These are phyloP conservation scores for Morella rubra DNA, from an alignment of 306 rosid species.

Conservation along the genomic window DNA sequence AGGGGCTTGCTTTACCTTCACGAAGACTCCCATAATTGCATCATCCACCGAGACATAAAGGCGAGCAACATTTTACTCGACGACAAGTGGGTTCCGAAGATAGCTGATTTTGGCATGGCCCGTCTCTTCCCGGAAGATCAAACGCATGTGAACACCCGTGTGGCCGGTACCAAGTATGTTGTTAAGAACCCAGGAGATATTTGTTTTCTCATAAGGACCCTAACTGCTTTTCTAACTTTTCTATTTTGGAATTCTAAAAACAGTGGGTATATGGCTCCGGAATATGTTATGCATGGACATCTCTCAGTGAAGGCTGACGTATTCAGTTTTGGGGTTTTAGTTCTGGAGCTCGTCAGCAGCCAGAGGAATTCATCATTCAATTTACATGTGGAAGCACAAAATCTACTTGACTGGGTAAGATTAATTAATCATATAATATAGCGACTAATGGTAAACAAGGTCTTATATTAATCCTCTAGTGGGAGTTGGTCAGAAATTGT, in stretches of 20 bases:
- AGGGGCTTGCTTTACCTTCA: slow-evolving; percentile 91
- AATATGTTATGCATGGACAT: slow-evolving; percentile 83
- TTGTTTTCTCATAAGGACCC: neutral
- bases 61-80: slow-evolving; percentile 88
- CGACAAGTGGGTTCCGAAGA: slow-evolving; percentile 89
- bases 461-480: neutral
- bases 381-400: slow-evolving; percentile 32
- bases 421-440: neutral
- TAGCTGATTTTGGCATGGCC: slow-evolving; percentile 99
- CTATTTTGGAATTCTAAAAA: slow-evolving; percentile 12
- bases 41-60: slow-evolving; percentile 90
- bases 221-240: neutral
- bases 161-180: slow-evolving; percentile 93
- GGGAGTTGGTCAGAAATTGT: neutral
- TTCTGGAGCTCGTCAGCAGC: slow-evolving; percentile 73
- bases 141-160: slow-evolving; percentile 86
- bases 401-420: slow-evolving; percentile 60
- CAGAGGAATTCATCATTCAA: slow-evolving; percentile 54
- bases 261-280: slow-evolving; percentile 98
- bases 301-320: slow-evolving; percentile 80
- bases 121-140: slow-evolving; percentile 98
- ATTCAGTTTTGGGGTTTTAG: slow-evolving; percentile 86
- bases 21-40: slow-evolving; percentile 81
- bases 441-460: too few species aligned
- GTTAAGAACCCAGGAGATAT: neutral